These are phyloP conservation scores for Butyriboletus loyo DNA, from an alignment of 768 basidiomycete species.

Conservation along the genomic window DNA sequence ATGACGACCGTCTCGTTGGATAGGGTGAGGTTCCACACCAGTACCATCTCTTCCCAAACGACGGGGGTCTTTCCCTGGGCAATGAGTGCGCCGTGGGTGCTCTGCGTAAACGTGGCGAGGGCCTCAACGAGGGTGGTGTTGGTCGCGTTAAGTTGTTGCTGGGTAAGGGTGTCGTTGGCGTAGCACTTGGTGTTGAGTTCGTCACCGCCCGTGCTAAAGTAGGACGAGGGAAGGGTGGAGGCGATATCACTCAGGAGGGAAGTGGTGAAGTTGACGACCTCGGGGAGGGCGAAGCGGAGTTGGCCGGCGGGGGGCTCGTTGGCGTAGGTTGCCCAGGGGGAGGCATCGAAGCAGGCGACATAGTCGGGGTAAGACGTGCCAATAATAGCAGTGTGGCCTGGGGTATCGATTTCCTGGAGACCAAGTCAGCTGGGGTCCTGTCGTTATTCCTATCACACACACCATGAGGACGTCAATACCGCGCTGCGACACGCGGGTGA, in stretches of 20 bases:
- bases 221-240: slow-evolving; percentile 47
- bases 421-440: background rate
- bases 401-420: slow-evolving; percentile 75
- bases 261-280: slow-evolving; percentile 57
- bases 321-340: slow-evolving; percentile 61
- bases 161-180: slow-evolving; percentile 55
- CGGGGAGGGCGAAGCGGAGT: slow-evolving; percentile 63
- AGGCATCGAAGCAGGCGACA: slow-evolving; percentile 58
- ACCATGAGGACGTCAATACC: slow-evolving; percentile 71
- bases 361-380: slow-evolving; percentile 65
- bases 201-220: slow-evolving; percentile 82
- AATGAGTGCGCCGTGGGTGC: slow-evolving; percentile 55
- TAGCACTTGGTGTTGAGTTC: slow-evolving; percentile 74
- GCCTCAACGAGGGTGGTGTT: slow-evolving; percentile 62
- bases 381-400: slow-evolving; percentile 76
- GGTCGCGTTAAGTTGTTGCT: slow-evolving; percentile 46
- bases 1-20: slow-evolving; percentile 42
- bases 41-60: slow-evolving; percentile 73
- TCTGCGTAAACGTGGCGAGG: slow-evolving; percentile 56
- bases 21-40: slow-evolving; percentile 38
- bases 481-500: slow-evolving; percentile 36
- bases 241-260: slow-evolving; percentile 54
- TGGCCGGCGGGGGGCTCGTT: slow-evolving; percentile 82
- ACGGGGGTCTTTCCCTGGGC: slow-evolving; percentile 67
- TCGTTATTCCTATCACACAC: background rate